Base-by-base conservation (phyloP, 371 early-diverging fungal species). In the Chytridium lagenaria region DNA sequence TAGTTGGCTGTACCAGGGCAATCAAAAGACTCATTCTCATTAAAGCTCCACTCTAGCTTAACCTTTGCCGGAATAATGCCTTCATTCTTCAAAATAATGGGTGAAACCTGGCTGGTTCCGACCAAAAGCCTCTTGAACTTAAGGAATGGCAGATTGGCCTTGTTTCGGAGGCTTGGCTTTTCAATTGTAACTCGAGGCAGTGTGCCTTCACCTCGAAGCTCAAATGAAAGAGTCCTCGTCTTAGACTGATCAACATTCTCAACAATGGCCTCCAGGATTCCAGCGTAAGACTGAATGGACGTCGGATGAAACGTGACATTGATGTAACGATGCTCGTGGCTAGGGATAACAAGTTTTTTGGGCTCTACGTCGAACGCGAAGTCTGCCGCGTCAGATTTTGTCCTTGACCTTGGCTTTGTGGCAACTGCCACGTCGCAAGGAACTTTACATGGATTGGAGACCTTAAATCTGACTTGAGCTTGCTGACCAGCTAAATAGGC, bases 361-460 rank as follows among this genome's bases (percentile, higher is more conserved):
- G 86, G 85, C 67, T 88, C 88, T 10, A 86, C 76, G 44, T 86
- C 86, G 73, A 88, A 88, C 1, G 87, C 84, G 67, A 86, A 83
- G 49, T 87, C 87, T 0, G 74, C 77, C 50, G 70, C 74, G 55
- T 88, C 87, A 3, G 75, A 70, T 65, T 86, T 86, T n/a, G 77
- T 77, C 72, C 79, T 81, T 30, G 77, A 77, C 50, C 83, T 40
- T 2, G 88, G 86, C 49, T 80, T 80, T 1, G 87, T 79, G 1
- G 77, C 55, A 1, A 87, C n/a, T 0, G 77, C 31, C 0, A 86
- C 81, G 30, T 89, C 89, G 70, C 87, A 85, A 10, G 86, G 70
- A 0, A 89, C 81, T 74, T 88, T 89, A 76, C 52, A 84, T 15
- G 89, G 87, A 75, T 89, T 89, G 26, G 84, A 75, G 2, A 89